Evolutionary conservation across 768 basidiomycete species (phyloP), one percentile per base, ranked within the genome.

Genomic region (Glaciozyma antarctica): DNA sequence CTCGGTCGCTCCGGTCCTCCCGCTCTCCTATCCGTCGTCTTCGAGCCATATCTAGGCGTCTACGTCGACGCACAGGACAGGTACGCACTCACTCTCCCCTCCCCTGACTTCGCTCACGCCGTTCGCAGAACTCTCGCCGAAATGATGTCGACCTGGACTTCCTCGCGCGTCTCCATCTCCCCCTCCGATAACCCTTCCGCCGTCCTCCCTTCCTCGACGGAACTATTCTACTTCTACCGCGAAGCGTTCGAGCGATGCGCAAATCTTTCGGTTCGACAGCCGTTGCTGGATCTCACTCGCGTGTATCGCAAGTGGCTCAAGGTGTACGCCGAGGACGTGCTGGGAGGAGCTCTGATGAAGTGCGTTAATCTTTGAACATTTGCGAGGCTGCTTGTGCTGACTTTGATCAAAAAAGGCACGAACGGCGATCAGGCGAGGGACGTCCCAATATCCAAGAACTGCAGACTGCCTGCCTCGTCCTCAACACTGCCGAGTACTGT

Each of bases 401-500:
- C 30, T 17, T 47, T 13, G 0, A 0, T 16, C 3, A 9, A 10
- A 5, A 0, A 47, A 71, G 63, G 58, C 67, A 63, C 61, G 72
- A 74, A 54, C 84, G 92, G 2, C 83, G 82, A 71, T 97, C 93
- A 2, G 79, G 80, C 24, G 94, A 99, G 57, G 83, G 84, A 8
- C 83, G 87, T n/a, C 82, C 85, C 41, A 92, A 95, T 74, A 67
- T 82, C 12, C 80, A 80, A 5, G 86, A 92, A 65, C 76, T 98
- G 41, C 85, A 84, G 72, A 88, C 88, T 67, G 85, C 88, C 0
- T 92, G 90, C 74, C 79, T 90, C n/a, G 78, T 94, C 30, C 85
- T 99, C 74, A 98, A 99, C 73, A 99, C 95, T 0, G 94, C 93
- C 1, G 93, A 98, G 74, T 99, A 98, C 75, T 99, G 95, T 74